A percentile compares a stretch with the other conserved stretches of the same genome.
Conservation (phyloP, 371 early-diverging fungal species). For the Rhizopus stolonifer region DNA sequence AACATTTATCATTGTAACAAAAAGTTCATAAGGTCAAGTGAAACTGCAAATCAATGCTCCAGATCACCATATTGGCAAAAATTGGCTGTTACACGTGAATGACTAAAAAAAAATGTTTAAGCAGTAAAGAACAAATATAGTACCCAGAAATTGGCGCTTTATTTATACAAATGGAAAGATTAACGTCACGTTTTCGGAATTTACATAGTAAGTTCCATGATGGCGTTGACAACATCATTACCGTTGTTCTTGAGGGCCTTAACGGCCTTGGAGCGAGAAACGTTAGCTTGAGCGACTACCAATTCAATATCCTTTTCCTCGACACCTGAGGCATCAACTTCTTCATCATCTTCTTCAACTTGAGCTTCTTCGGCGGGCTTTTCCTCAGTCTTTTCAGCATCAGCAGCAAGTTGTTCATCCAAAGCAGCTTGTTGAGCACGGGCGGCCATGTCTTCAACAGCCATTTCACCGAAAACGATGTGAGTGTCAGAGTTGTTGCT, state of each 20-base stretch:
- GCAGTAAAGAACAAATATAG: background rate
- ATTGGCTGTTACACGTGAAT: too few species aligned
- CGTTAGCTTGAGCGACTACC: conserved; percentile 89
- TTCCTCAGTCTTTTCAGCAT: conserved; percentile 44
- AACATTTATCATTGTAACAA: too few species aligned
- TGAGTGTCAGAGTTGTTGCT: conserved; percentile 86
- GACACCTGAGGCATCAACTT: conserved; percentile 74
- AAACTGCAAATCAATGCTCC: too few species aligned
- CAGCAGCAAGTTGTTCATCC: conserved; percentile 57
- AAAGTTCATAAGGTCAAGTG: too few species aligned
- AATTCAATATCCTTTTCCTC: conserved; percentile 92
- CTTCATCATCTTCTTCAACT: conserved; percentile 60
- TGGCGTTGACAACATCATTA: conserved; percentile 95
- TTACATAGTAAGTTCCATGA: conserved; percentile 70
- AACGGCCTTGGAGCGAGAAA: conserved; percentile 87
- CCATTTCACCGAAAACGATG: conserved; percentile 96
- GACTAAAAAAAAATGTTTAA: too few species aligned
- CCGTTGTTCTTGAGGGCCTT: conserved; percentile 86
- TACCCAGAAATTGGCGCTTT: background rate
- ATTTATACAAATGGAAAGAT: conserved; percentile 1
- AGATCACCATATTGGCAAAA: too few species aligned
- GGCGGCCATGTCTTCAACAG: conserved; percentile 81
- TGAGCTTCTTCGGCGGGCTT: conserved; percentile 54
- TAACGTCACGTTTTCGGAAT: conserved; percentile 1
- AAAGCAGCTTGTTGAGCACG: conserved; percentile 74